Percentiles rank a stretch among this genome's conserved stretches.
Conservation (phyloP, 2,329 filamentous ascomycete species). For the Fusarium camptoceras region DNA sequence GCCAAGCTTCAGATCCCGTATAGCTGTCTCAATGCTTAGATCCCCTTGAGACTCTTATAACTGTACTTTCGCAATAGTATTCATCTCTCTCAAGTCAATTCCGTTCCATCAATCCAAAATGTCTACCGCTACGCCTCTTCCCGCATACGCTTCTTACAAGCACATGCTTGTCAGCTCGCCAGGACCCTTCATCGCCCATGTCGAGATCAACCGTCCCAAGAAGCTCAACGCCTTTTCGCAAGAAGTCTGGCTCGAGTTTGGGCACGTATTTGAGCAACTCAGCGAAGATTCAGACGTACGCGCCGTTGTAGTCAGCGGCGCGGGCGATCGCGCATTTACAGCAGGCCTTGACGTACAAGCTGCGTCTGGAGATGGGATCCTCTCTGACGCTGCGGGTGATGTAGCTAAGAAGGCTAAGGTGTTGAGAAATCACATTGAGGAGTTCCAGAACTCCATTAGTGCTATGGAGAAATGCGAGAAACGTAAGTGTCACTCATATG, state of each 20-base stretch:
- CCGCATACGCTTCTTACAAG: conserved; percentile 63
- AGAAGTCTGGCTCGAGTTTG: conserved; percentile 87
- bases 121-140: conserved; percentile 45
- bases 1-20: conserved; percentile 15
- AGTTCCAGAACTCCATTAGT: conserved; percentile 84
- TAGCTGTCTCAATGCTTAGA: neutral
- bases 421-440: conserved; percentile 75
- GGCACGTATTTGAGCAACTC: conserved; percentile 76
- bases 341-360: conserved; percentile 86
- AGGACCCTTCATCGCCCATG: conserved; percentile 80
- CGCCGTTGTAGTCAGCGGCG: conserved; percentile 81
- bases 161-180: conserved; percentile 83
- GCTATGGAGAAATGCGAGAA: conserved; percentile 90
- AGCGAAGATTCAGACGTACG: conserved; percentile 79
- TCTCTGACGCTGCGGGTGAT: conserved; percentile 61
- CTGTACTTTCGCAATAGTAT: neutral
- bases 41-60: conserved; percentile 1
- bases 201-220: conserved; percentile 87
- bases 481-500: conserved; percentile 62
- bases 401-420: conserved; percentile 71
- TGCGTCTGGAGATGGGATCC: conserved; percentile 65
- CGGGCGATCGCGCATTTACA: conserved; percentile 86
- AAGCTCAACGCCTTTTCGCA: conserved; percentile 92
- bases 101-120: conserved; percentile 13
- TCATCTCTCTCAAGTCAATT: neutral